Percentiles rank a stretch among this genome's conserved stretches.
These are phyloP conservation scores for Phylloporus sp. DNA, from an alignment of 768 basidiomycete species.

Conservation along the genomic window DNA sequence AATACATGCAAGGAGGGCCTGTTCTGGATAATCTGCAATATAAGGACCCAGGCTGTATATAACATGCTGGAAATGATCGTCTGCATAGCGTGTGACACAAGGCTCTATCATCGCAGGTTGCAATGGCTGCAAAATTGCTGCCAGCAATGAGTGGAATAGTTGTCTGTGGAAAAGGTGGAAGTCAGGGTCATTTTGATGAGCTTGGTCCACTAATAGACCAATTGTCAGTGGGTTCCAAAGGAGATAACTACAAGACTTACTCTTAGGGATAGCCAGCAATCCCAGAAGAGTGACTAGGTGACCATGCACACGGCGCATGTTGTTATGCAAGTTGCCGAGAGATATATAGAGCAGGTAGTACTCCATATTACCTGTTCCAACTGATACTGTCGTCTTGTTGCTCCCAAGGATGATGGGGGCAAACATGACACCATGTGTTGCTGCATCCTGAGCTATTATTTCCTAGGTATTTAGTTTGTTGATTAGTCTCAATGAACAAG, in stretches of 20 bases:
- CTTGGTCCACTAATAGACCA: neutral
- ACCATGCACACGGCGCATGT: too few species aligned
- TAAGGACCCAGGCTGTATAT: too few species aligned
- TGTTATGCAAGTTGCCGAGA: neutral
- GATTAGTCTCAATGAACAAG: too few species aligned
- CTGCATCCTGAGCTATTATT: slow-evolving; percentile 16
- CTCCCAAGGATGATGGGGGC: neutral
- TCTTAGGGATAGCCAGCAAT: neutral
- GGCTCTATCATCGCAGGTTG: too few species aligned
- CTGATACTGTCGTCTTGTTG: slow-evolving; percentile 1
- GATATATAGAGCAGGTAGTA: slow-evolving; percentile 5
- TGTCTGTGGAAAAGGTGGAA: neutral
- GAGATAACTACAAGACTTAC: neutral
- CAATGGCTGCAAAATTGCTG: too few species aligned
- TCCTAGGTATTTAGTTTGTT: slow-evolving; percentile 8
- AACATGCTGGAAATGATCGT: too few species aligned
- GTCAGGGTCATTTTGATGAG: neutral
- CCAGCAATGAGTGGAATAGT: neutral
- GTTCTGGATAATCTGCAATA: too few species aligned
- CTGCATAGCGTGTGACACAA: too few species aligned
- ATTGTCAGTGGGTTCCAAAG: neutral
- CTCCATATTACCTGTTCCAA: neutral
- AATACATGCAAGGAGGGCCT: too few species aligned
- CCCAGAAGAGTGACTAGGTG: neutral
- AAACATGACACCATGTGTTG: slow-evolving; percentile 3